Evolutionary conservation across 768 basidiomycete species (phyloP), one percentile per base, ranked within the genome.

Genomic region (Serendipita sp.): DNA sequence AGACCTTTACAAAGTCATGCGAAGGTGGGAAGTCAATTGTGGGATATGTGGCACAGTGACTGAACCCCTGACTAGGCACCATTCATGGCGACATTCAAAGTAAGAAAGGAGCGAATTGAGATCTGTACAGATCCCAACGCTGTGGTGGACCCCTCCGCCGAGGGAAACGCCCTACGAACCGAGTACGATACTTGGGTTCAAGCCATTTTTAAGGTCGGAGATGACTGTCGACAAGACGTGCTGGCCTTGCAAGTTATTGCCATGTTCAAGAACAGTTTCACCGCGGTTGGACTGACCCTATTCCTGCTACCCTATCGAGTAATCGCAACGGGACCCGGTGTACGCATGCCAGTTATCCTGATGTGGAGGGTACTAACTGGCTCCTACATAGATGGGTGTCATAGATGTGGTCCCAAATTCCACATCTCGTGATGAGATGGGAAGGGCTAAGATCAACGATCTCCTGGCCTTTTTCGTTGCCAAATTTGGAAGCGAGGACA

Each of bases 71-170:
- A 3, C 2, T 66, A 97, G 93, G 94, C 96, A 8, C 96, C 96
- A 0, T 99, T 99, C 78, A 98, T 99, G 96, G 96, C 96, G 0
- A 97, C 95, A 0, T 99, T 99, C 80, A 96, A 95, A 78, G 96
- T 99, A 28, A 83, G 89, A 65, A 95, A 97, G 73, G 87, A 93
- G 67, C 79, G 82, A 3, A 71, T 86, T 28, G 81, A 84, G 24
- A 75, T 91, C 24, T 77, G 84, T 66, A 79, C 80, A 10, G 81
- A 92, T 70, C 84, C 89, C 0, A 88, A 92, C 66, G 84, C 85
- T 16, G 76, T 93, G 32, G 72, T 91, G 62, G 81, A 86, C 32
- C 83, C 78, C 3, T 79, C 83, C 24, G 82, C 78, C n/a, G 78
- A 75, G 13, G 83, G 80, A 3, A 72, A 77, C 35, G 56, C 28